Percentiles rank a stretch among this genome's conserved stretches.
These are phyloP conservation scores for Trichoderma breve DNA, from an alignment of 2,329 filamentous ascomycete genomes.

Conservation along the genomic window DNA sequence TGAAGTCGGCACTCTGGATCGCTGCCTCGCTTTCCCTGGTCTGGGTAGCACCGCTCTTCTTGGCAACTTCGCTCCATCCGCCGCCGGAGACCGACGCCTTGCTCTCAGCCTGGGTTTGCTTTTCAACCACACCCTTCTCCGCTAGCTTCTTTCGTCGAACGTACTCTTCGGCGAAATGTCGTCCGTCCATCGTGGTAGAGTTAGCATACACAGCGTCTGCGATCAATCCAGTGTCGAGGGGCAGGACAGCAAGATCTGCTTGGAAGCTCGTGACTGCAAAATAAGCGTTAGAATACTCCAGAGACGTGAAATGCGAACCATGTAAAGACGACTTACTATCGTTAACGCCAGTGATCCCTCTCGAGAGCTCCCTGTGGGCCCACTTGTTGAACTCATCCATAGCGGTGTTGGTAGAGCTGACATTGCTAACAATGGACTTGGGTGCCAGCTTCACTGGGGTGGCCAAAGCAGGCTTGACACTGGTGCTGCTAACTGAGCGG, in stretches of 20 bases:
- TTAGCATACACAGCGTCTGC: slow-evolving; percentile 85
- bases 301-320: background rate
- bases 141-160: slow-evolving; percentile 89
- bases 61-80: slow-evolving; percentile 96
- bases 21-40: slow-evolving; percentile 41
- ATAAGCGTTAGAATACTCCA: background rate
- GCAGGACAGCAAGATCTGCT: slow-evolving; percentile 69
- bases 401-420: slow-evolving; percentile 48
- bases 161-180: slow-evolving; percentile 92
- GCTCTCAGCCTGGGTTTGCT: slow-evolving; percentile 60
- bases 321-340: slow-evolving; percentile 48
- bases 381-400: slow-evolving; percentile 94
- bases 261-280: slow-evolving; percentile 75
- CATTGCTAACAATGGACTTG: slow-evolving; percentile 47
- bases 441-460: slow-evolving; percentile 49
- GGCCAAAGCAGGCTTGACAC: slow-evolving; percentile 43
- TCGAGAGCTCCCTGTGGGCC: slow-evolving; percentile 74
- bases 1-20: slow-evolving; percentile 65
- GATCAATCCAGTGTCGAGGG: slow-evolving; percentile 75
- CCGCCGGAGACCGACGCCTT: slow-evolving; percentile 50
- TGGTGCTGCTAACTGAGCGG: slow-evolving; percentile 45
- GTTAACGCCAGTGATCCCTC: slow-evolving; percentile 60
- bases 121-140: slow-evolving; percentile 84
- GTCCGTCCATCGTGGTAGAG: slow-evolving; percentile 86
- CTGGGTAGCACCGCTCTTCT: slow-evolving; percentile 65